Evolutionary conservation across 2,329 filamentous ascomycete genomes (phyloP).

Genomic region (Claviceps sp.): DNA sequence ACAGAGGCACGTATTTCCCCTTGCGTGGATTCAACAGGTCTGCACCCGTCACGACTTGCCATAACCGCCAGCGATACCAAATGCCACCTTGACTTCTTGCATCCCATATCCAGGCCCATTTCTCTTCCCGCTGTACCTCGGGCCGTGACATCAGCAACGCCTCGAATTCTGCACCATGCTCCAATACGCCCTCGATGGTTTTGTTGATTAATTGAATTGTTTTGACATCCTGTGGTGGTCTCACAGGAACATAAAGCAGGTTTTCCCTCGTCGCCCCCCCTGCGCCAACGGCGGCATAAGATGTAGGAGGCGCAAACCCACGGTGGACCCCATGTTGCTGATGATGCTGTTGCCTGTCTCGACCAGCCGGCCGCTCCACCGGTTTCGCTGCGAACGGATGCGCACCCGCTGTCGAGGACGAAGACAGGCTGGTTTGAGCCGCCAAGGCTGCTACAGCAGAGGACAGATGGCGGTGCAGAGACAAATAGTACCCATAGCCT

Average conservation of each 20-base stretch:
- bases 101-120: conserved; percentile 92
- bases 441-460: conserved; percentile 38
- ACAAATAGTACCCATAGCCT: conserved; percentile 71
- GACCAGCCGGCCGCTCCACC: conserved; percentile 30
- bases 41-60: conserved; percentile 66
- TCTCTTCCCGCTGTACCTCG: conserved; percentile 73
- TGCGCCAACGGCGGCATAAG: conserved; percentile 38
- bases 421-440: neutral
- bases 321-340: conserved; percentile 34
- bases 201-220: conserved; percentile 77
- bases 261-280: conserved; percentile 30
- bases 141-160: conserved; percentile 79
- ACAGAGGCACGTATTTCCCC: conserved; percentile 49
- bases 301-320: conserved; percentile 65
- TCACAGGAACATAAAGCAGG: conserved; percentile 56
- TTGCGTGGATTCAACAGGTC: conserved; percentile 27
- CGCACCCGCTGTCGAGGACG: conserved; percentile 30
- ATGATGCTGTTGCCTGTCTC: conserved; percentile 21
- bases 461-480: conserved; percentile 69
- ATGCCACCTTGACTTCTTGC: conserved; percentile 63
- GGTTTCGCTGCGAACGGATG: conserved; percentile 70
- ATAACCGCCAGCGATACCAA: conserved; percentile 88
- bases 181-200: conserved; percentile 66
- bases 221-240: conserved; percentile 62
- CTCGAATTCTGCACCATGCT: conserved; percentile 77